Evolutionary conservation across 768 basidiomycete genomes (phyloP).

Genomic region (Boletus tomentosulus): DNA sequence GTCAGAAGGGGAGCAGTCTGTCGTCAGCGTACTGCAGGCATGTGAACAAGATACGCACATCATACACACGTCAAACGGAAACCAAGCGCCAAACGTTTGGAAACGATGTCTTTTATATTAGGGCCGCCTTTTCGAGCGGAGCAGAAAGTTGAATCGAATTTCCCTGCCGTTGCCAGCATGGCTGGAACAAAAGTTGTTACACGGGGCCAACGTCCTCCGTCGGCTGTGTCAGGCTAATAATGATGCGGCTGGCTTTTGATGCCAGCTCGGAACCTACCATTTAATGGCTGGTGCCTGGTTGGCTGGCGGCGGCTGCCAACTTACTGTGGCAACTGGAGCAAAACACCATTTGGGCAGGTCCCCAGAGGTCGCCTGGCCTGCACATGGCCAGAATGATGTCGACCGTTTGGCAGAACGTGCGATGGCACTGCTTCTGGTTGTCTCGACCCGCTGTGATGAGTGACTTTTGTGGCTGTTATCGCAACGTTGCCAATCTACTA

Average conservation of each 20-base stretch:
- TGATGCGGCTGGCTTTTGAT: conserved; percentile 20
- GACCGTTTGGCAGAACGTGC: not conserved
- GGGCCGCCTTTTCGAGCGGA: conserved; percentile 22
- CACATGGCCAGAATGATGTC: not conserved
- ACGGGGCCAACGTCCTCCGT: not conserved
- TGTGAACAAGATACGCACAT: conserved; percentile 16
- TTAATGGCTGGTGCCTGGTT: conserved; percentile 19
- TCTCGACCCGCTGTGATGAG: not conserved
- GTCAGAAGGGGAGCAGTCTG: not conserved
- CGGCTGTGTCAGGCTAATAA: conserved; percentile 13
- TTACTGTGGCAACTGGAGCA: not conserved
- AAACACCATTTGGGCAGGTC: not conserved
- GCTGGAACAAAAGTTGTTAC: not conserved
- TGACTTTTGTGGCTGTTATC: not conserved
- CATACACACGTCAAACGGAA: conserved; percentile 20
- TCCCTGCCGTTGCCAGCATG: not conserved
- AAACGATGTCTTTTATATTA: conserved; percentile 1
- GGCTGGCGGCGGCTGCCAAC: conserved; percentile 7
- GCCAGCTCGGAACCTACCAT: not conserved
- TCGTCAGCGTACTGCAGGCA: conserved; percentile 2
- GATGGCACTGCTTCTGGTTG: not conserved
- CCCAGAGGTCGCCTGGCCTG: not conserved
- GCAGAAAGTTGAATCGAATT: conserved; percentile 5
- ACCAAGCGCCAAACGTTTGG: conserved; percentile 7
- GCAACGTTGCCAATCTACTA: not conserved